Base-by-base conservation (phyloP, 768 basidiomycete genomes). In the Porpolomopsis calyptriformis region DNA sequence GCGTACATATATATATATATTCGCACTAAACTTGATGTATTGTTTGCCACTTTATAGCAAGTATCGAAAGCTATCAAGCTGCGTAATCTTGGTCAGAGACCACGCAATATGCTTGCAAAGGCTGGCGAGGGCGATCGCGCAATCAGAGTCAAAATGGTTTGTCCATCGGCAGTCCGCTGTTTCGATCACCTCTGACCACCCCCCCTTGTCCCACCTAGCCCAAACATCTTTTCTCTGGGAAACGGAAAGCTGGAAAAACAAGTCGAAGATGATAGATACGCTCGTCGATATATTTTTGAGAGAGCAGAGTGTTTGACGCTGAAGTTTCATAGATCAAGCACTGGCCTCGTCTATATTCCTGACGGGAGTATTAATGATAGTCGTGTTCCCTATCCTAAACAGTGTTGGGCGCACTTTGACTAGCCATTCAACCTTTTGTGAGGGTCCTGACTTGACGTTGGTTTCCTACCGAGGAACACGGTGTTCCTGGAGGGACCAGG, bases 101-200 rank as follows among this genome's bases (percentile, higher is more conserved):
- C 76, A 45, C 83, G 90, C 49, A 94, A 94, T 62, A 78, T 80
- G 72, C 73, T 80, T 36, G 94, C 90, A 20, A 89, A 84, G 60
- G 93, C 92, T 31, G 88, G 87, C 48, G 94, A 99, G 73, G 72
- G 77, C 48, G 90, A 93, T 68, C 80, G 87, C 53, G 74, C 74
- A 9, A 90, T 90, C 66, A 74, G 68, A 58, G 73, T 72, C 51
- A 89, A 89, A 74, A 89, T 85, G 86, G 88, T 88, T 43, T 10
- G 73, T 68, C 20, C 26, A 23, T 24, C 25, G 44, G 31, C 44
- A 14, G 41, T 20, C n/a, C n/a, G 35, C 27, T 24, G 16, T 27
- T 4, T 51, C 29, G 27, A 37, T 26, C 22, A 19, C 23, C 33
- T 25, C 24, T 42, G 22, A 11, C 51, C 16, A 22, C 41, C 19